Base-by-base conservation (phyloP, 306 rosid species). In the Acacia confusa region DNA sequence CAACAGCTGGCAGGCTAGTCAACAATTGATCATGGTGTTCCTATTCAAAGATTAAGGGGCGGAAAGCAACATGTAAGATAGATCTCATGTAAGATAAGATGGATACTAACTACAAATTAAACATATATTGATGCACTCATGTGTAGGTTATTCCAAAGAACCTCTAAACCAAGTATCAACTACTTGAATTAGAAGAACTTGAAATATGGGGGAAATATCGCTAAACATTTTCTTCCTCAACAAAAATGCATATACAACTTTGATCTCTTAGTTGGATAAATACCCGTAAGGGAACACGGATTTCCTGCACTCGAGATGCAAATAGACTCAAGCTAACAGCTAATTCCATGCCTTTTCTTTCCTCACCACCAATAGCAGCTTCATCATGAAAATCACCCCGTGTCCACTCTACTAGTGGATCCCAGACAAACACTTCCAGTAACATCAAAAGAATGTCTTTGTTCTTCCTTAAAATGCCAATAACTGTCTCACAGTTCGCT, bases 271-370 rank as follows among this genome's bases (percentile, higher is more conserved):
- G 86, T 76, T 58, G 63, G 28, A 77, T 60, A 82, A 79, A 57
- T 78, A 94, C 98, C 98, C 92, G 97, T 52, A 94, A 87, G 80
- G 98, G 97, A 85, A 94, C 97, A 36, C 98, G 97, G 68, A 92
- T 92, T 90, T 94, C 98, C 89, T 92, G 98, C 82, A 94, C 98
- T 82, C 98, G 89, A 70, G 98, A 94, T 69, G 98, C 97, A 91
- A 94, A 94, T 82, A 94, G 83, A 89, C 97, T 92, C 85, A 94
- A 89, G 91, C 97, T 94, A 84, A 94, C 97, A 89, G 98, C 98
- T 88, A 92, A 88, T 86, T 94, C 98, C 98, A 94, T 94, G 79
- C 98, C 98, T 86, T 89, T 94, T 85, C 98, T 92, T 89, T 94
- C 98, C 88, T 94, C 98, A 80, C 97, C 97, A 38, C 97, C 98